Evolutionary conservation across 2,329 filamentous ascomycete species (phyloP).

Genomic region (Fusarium torreyae): DNA sequence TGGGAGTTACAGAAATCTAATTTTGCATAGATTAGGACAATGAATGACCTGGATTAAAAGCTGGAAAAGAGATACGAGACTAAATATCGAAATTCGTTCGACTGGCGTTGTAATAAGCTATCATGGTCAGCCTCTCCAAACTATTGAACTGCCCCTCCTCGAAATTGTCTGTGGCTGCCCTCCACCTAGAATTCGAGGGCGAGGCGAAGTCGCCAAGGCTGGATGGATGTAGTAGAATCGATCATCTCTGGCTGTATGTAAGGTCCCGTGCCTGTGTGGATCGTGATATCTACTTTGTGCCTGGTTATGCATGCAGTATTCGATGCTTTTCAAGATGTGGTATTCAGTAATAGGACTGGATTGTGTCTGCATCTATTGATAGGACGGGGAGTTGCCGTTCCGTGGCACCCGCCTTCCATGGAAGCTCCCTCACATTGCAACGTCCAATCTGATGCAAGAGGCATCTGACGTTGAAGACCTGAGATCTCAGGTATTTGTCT

Average conservation of each 20-base stretch:
- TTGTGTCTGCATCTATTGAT: constrained; percentile 1
- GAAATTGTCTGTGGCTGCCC: constrained; percentile 9
- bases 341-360: background rate
- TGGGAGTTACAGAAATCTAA: too few relatives aligned
- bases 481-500: constrained; percentile 4
- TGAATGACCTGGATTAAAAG: background rate
- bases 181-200: constrained; percentile 9
- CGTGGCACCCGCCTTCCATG: constrained; percentile 7
- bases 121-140: constrained; percentile 11
- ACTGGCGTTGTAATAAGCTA: background rate
- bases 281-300: constrained; percentile 4
- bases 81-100: background rate
- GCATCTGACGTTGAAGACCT: constrained; percentile 36
- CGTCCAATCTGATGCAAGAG: constrained; percentile 14
- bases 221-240: background rate
- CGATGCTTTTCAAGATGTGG: constrained; percentile 1
- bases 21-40: background rate
- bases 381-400: constrained; percentile 17
- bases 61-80: background rate
- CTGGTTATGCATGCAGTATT: background rate
- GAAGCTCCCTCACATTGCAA: background rate
- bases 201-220: constrained; percentile 14
- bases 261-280: constrained; percentile 10
- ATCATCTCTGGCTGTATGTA: constrained; percentile 10
- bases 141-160: constrained; percentile 10